Evolutionary conservation across 2,329 filamentous ascomycete species (phyloP).

Genomic region (Cyphellophora attinorum): DNA sequence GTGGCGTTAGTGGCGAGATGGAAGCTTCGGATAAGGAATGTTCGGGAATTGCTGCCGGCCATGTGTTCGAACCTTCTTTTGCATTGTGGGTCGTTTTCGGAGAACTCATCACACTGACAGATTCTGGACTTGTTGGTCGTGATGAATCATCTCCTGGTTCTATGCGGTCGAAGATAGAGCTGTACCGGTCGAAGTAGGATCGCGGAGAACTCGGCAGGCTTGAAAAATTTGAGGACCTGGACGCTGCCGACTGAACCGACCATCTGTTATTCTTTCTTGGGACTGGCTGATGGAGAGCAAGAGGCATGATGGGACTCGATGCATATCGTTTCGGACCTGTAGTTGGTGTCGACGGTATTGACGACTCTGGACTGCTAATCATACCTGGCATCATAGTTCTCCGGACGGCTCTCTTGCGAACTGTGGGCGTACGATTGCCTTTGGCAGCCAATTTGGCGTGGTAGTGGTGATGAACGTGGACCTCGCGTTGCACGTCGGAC

Average conservation of each 20-base stretch:
- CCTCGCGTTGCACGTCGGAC: slow-evolving; percentile 53
- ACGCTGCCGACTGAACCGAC: slow-evolving; percentile 52
- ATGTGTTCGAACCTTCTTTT: no score
- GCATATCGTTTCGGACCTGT: slow-evolving; percentile 19
- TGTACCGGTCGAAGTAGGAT: slow-evolving; percentile 57
- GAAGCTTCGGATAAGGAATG: no score
- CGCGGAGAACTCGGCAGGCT: slow-evolving; percentile 75
- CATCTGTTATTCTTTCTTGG: slow-evolving; percentile 55
- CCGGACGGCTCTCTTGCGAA: slow-evolving; percentile 23
- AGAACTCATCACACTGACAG: no score
- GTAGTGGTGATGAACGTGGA: slow-evolving; percentile 94
- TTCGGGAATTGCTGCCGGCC: no score
- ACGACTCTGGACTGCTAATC: slow-evolving; percentile 11
- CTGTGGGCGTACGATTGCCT: slow-evolving; percentile 50
- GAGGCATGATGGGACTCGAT: slow-evolving; percentile 26
- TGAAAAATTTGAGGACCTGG: slow-evolving; percentile 54
- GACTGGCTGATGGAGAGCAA: slow-evolving; percentile 34
- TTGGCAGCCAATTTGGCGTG: slow-evolving; percentile 47
- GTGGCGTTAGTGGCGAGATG: neutral
- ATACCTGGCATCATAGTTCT: slow-evolving; percentile 14
- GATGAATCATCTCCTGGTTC: slow-evolving; percentile 58
- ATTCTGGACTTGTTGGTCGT: slow-evolving; percentile 72
- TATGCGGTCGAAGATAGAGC: slow-evolving; percentile 67
- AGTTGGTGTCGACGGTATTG: slow-evolving; percentile 25
- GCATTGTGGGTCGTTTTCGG: no score